Evolutionary conservation across 306 rosid species (phyloP), one percentile per base, ranked within the genome.

Genomic region (Quercus bicolor): DNA sequence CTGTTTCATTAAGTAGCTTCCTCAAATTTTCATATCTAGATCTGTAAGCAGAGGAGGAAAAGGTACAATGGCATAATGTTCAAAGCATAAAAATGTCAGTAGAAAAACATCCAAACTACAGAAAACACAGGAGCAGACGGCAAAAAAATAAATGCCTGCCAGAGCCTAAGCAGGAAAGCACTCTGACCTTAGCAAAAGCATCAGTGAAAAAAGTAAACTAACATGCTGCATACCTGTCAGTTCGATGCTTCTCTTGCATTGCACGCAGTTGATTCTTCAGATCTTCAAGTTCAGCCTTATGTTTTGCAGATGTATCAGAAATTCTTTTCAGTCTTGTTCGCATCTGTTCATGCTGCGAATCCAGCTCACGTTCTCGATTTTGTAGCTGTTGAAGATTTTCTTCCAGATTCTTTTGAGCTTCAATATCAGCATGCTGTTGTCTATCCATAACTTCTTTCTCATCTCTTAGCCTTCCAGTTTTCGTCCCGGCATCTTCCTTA

Each of bases 401-500:
- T 78, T 93, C 98, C 83, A 91, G 88, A 87, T 96, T 96, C 79
- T 90, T 96, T 83, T 80, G 92, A 80, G 92, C 99, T 90, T 96
- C 99, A 82, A 81, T 84, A 77, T 96, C 96, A 80, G 95, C 98
- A 82, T 93, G 94, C 16, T 93, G 99, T 85, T 96, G 93, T 85
- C 94, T 90, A 57, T 96, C 99, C 79, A 90, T 75, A 76, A 93
- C 88, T 86, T 96, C 99, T 82, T 96, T 96, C 87, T 96, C 97
- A 83, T 90, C 99, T 81, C 86, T 91, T 51, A 96, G 90, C 88
- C 87, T 91, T 66, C 87, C 93, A 68, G 99, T 93, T 89, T 91
- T 89, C 97, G 89, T 96, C 82, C 98, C 99, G 76, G 97, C 98
- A 78, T 96, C 96, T 82, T 91, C 97, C 86, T 96, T 96, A 77